phyloP scores from a whole-genome alignment of 352 stramenopile genomes.

The Phytophthora rubi region DNA sequence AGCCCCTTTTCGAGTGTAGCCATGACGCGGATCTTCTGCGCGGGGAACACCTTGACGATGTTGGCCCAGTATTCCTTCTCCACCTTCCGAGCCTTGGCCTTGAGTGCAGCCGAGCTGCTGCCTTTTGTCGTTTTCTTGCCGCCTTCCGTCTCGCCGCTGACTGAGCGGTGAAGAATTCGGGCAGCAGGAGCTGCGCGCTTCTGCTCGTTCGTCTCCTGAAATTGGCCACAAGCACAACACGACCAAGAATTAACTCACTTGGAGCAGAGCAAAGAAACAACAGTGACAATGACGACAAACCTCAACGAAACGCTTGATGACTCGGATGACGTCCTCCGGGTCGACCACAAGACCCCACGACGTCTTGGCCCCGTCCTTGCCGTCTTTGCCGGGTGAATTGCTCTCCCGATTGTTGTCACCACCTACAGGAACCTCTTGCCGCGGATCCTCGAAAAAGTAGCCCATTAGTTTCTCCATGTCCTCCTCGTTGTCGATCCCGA shows the following conservation, averaged over 20 bases:
- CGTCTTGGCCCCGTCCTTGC: conserved; percentile 8
- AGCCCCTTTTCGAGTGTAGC: conserved; percentile 84
- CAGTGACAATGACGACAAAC: conserved; percentile 32
- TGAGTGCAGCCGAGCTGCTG: conserved; percentile 37
- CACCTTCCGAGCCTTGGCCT: conserved; percentile 46
- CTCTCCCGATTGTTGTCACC: conserved; percentile 28
- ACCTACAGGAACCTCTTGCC: conserved; percentile 48
- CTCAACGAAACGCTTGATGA: conserved; percentile 90
- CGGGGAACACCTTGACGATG: conserved; percentile 76
- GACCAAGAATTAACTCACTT: neutral
- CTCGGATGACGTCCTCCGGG: conserved; percentile 87
- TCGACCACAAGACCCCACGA: conserved; percentile 75
- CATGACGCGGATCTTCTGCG: conserved; percentile 80
- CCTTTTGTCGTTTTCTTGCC: conserved; percentile 31
- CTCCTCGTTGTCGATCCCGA: conserved; percentile 88
- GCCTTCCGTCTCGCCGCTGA: conserved; percentile 25
- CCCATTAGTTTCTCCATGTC: conserved; percentile 88
- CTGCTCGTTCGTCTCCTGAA: conserved; percentile 70
- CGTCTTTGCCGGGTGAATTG: conserved; percentile 12
- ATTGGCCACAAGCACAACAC: conserved; percentile 10
- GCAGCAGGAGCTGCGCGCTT: conserved; percentile 64
- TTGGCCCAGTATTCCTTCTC: conserved; percentile 86
- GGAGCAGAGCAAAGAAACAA: neutral
- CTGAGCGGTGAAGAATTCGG: conserved; percentile 50
- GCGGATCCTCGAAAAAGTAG: conserved; percentile 78